Evolutionary conservation across 441 rosid species (phyloP).

Genomic region (Melastoma candidum): DNA sequence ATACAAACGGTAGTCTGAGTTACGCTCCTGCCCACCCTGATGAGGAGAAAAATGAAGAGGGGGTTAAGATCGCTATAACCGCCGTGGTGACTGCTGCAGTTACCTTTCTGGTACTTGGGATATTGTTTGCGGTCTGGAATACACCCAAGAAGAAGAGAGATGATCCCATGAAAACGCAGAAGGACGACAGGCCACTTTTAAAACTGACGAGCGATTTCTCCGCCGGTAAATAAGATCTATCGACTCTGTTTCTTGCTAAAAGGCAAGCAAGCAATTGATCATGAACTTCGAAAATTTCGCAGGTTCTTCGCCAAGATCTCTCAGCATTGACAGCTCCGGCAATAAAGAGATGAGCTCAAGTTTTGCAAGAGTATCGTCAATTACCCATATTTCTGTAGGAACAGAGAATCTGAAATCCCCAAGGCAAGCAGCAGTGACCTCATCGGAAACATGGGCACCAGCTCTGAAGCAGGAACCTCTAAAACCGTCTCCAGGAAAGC

Average conservation of each 20-base stretch:
- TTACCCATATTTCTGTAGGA: no score
- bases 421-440: no score
- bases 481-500: background rate
- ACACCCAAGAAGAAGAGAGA: conserved; percentile 16
- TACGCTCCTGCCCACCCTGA: background rate
- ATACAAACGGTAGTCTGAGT: conserved; percentile 5
- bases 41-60: conserved; percentile 6
- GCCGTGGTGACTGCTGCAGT: conserved; percentile 28
- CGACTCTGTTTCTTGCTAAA: conserved; percentile 1
- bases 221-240: conserved; percentile 24
- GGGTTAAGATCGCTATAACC: conserved; percentile 24
- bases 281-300: conserved; percentile 12
- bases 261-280: background rate
- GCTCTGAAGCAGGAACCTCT: background rate
- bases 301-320: conserved; percentile 39
- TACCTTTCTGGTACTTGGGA: conserved; percentile 33
- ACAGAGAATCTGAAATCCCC: no score
- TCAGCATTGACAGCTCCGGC: conserved; percentile 23
- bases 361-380: background rate
- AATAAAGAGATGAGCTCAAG: conserved; percentile 16
- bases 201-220: conserved; percentile 25
- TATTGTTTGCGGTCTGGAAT: conserved; percentile 28
- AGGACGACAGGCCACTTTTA: conserved; percentile 46
- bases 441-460: background rate
- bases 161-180: conserved; percentile 25